Percentiles rank a stretch among this genome's conserved stretches.
phyloP scores from a whole-genome alignment of 192 early-diverging fungal species.

The Gorgonomyces haynaldii region DNA sequence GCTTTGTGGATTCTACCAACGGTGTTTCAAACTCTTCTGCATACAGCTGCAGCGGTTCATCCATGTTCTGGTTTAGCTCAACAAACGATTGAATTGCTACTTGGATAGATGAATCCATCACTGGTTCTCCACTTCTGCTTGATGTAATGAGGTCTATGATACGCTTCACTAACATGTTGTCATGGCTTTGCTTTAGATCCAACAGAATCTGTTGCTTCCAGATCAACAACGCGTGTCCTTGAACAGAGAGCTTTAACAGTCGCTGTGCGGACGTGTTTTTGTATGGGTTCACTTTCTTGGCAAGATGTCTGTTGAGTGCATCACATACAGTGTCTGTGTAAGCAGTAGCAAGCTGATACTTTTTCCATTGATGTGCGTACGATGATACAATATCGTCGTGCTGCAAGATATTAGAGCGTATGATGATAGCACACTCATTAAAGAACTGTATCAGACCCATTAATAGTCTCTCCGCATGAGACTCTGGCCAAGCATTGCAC shows the following conservation, averaged over 20 bases:
- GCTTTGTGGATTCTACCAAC: constrained; percentile 51
- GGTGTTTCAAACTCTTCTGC: constrained; percentile 67
- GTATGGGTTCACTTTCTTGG: constrained; percentile 21
- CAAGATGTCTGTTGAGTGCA: constrained; percentile 54
- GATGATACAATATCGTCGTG: constrained; percentile 57
- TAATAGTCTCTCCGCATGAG: constrained; percentile 55
- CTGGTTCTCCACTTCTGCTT: constrained; percentile 4
- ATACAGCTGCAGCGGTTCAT: constrained; percentile 59
- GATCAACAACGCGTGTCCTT: constrained; percentile 56
- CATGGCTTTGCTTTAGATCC: constrained; percentile 40
- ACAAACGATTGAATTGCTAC: constrained; percentile 22
- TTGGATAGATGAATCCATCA: background rate
- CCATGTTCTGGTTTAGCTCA: constrained; percentile 46
- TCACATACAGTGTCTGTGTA: constrained; percentile 54
- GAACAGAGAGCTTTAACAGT: constrained; percentile 12
- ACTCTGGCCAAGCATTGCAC: constrained; percentile 63
- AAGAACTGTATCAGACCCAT: constrained; percentile 55
- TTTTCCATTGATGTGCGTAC: constrained; percentile 56
- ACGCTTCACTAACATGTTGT: constrained; percentile 39
- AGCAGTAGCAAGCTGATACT: constrained; percentile 47
- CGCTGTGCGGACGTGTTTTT: background rate
- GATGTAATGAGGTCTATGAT: constrained; percentile 50
- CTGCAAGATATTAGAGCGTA: constrained; percentile 39
- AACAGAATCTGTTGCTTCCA: constrained; percentile 61
- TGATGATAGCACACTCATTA: constrained; percentile 34